A percentile compares a stretch with the other conserved stretches of the same genome.
These are phyloP conservation scores for Cyberlindnera suaveolens DNA, from an alignment of 805 yeast genomes.

Conservation along the genomic window DNA sequence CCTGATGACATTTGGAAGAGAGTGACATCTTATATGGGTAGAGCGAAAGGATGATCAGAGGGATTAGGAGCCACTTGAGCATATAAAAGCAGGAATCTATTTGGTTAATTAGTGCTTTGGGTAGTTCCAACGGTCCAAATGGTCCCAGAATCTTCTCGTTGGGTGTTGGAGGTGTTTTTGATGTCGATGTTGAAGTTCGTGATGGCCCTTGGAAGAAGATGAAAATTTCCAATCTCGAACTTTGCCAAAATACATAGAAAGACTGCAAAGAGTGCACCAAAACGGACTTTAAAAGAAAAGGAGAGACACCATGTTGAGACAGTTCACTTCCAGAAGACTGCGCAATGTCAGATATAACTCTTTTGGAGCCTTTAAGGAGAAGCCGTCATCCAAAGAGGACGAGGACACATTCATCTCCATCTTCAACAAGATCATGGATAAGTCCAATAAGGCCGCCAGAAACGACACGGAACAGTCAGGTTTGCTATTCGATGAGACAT, in stretches of 20 bases:
- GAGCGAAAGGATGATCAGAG: not conserved
- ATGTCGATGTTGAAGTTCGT: too few relatives aligned
- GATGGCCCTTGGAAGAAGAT: too few relatives aligned
- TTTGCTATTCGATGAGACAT: constrained; percentile 2
- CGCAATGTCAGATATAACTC: not conserved
- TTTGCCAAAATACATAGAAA: too few relatives aligned
- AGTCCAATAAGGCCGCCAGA: not conserved
- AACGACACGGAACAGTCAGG: not conserved
- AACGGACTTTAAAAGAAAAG: not conserved
- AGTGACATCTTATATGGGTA: not conserved
- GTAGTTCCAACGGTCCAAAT: too few relatives aligned
- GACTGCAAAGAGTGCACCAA: too few relatives aligned
- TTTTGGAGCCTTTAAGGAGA: not conserved
- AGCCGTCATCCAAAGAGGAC: constrained; percentile 1
- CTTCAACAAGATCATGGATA: constrained; percentile 1
- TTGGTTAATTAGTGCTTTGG: too few relatives aligned
- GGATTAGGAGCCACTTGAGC: not conserved
- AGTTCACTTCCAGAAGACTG: not conserved
- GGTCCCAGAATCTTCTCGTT: too few relatives aligned
- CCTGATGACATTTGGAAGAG: constrained; percentile 1
- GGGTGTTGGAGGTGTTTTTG: too few relatives aligned
- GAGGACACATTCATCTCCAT: constrained; percentile 1
- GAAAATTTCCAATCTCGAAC: too few relatives aligned
- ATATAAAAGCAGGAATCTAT: not conserved
- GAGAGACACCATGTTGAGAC: not conserved